A percentile compares a stretch with the other conserved stretches of the same genome.
Conservation (phyloP, 2,329 filamentous ascomycete species). For the Fusarium agapanthi region DNA sequence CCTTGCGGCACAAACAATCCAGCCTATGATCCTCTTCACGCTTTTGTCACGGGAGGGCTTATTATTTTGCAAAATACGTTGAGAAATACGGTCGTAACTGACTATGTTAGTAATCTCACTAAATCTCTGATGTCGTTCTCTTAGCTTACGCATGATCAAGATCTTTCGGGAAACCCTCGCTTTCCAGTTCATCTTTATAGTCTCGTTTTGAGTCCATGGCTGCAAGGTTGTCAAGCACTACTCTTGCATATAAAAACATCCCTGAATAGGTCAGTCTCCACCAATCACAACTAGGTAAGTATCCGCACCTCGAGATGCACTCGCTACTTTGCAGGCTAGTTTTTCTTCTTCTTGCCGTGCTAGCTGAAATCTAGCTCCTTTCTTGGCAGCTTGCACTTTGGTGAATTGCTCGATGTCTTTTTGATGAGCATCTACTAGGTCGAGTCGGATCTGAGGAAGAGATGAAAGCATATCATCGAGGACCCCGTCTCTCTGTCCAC, state of each 20-base stretch:
- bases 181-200: background rate
- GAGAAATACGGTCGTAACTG: accelerated
- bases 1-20: accelerated
- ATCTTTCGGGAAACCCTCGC: accelerated
- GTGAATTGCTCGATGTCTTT: accelerated
- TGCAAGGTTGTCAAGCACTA: accelerated
- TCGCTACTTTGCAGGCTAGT: accelerated
- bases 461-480: accelerated
- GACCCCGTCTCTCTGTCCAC: background rate
- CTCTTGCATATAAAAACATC: background rate
- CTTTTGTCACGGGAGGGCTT: accelerated
- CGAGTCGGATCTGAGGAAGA: accelerated
- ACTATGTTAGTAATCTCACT: accelerated
- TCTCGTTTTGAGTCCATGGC: accelerated
- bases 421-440: accelerated
- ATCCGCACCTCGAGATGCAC: background rate
- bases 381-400: accelerated
- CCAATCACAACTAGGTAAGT: no score
- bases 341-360: accelerated
- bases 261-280: no score
- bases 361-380: accelerated
- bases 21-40: background rate
- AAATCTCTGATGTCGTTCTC: no score
- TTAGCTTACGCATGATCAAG: background rate
- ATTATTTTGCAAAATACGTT: accelerated